phyloP scores from a whole-genome alignment of 2,329 filamentous ascomycete genomes.

The Colletotrichum incanum region DNA sequence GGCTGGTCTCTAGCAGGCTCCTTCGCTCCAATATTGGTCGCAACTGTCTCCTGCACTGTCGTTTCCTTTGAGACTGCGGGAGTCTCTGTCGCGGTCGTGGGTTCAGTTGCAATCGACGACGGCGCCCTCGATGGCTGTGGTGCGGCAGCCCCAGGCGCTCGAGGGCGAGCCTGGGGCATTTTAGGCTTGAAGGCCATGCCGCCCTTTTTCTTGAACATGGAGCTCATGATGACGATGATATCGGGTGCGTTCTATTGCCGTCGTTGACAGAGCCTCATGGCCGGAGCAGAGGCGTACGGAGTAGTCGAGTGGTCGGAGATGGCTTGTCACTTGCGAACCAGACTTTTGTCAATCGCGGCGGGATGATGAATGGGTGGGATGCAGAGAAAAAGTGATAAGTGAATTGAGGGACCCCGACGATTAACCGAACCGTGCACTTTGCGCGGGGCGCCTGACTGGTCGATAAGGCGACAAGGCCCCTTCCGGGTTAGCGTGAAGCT shows the following conservation, averaged over 20 bases:
- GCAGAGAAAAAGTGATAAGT: constrained; percentile 31
- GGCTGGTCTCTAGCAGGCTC: constrained; percentile 2
- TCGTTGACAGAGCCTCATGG: constrained; percentile 20
- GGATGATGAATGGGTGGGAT: constrained; percentile 20
- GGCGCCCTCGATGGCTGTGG: constrained; percentile 52
- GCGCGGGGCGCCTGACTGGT: constrained; percentile 40
- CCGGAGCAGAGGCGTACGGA: constrained; percentile 11
- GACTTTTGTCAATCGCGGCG: constrained; percentile 28
- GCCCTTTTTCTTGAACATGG: constrained; percentile 78
- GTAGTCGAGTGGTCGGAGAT: constrained; percentile 14
- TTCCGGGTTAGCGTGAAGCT: constrained; percentile 53
- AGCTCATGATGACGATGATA: constrained; percentile 67
- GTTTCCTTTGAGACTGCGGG: not conserved
- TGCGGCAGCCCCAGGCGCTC: constrained; percentile 59
- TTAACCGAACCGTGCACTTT: constrained; percentile 33
- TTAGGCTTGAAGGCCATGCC: constrained; percentile 80
- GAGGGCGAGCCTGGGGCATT: constrained; percentile 70
- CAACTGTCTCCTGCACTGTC: not conserved
- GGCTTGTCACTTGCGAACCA: constrained; percentile 12
- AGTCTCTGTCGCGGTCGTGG: constrained; percentile 18
- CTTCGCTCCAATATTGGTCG: not conserved
- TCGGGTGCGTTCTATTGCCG: constrained; percentile 14
- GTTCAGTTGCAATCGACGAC: constrained; percentile 25
- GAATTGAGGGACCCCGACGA: constrained; percentile 25
- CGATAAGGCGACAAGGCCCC: constrained; percentile 51